A percentile compares a stretch with the other conserved stretches of the same genome.
Evolutionary conservation across 2,329 filamentous ascomycete species (phyloP).

Genomic region (Pseudogymnoascus verrucosus): DNA sequence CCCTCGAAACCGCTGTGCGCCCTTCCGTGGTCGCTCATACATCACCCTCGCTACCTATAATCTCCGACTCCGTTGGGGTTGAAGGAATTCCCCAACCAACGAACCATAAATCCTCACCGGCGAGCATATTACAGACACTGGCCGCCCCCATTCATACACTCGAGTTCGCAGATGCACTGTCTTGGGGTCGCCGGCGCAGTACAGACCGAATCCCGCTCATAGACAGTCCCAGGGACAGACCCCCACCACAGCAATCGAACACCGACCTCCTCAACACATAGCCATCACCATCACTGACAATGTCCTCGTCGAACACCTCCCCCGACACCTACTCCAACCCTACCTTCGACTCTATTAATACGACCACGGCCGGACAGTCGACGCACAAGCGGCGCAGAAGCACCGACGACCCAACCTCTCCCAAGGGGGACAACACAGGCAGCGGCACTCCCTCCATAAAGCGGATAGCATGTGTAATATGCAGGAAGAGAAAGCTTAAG

Average conservation of each 20-base stretch:
- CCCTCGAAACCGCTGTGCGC: background rate
- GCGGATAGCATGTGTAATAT: slow-evolving; percentile 89
- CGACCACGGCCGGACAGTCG: slow-evolving; percentile 23
- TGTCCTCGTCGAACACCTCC: slow-evolving; percentile 27
- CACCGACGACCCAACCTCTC: slow-evolving; percentile 26
- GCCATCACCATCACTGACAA: slow-evolving; percentile 12
- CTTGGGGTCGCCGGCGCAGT: background rate
- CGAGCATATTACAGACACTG: background rate
- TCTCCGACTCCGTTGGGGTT: background rate
- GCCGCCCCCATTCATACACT: background rate
- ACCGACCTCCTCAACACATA: background rate
- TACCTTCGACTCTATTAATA: slow-evolving; percentile 34
- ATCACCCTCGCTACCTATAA: slow-evolving; percentile 1
- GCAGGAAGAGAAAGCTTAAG: slow-evolving; percentile 79
- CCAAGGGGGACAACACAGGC: slow-evolving; percentile 18
- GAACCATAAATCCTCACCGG: background rate
- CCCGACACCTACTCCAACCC: slow-evolving; percentile 50
- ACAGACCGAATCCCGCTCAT: background rate
- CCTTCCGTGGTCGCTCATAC: background rate
- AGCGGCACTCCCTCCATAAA: slow-evolving; percentile 67
- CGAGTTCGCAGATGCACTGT: background rate
- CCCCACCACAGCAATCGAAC: slow-evolving; percentile 1
- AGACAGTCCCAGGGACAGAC: background rate
- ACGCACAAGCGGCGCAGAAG: slow-evolving; percentile 26
- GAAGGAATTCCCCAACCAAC: background rate